Evolutionary conservation across 441 rosid species (phyloP).

Genomic region (Adansonia rubrostipa): DNA sequence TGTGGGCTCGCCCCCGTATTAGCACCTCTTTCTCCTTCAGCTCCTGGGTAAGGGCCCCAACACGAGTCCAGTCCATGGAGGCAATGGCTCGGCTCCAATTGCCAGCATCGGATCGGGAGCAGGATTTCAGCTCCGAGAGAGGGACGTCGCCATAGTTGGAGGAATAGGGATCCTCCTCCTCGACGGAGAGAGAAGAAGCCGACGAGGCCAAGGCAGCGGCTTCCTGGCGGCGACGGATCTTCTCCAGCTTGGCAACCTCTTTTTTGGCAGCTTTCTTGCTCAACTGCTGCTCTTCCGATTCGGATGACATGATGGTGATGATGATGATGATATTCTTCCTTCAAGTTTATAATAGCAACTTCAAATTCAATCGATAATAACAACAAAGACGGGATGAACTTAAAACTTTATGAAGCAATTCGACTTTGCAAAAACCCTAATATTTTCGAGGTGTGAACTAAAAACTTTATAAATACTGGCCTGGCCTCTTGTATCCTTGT

Average conservation of each 20-base stretch:
- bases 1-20: slow-evolving; percentile 68
- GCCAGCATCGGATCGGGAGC: slow-evolving; percentile 40
- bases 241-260: slow-evolving; percentile 83
- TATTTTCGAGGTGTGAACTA: slow-evolving; percentile 36
- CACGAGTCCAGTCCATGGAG: slow-evolving; percentile 48
- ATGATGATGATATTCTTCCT: not conserved
- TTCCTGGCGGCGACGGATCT: slow-evolving; percentile 74
- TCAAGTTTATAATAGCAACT: not conserved
- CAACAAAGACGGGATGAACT: not conserved
- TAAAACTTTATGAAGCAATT: not conserved
- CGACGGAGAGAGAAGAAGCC: slow-evolving; percentile 47
- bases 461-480: no score
- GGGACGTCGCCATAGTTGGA: slow-evolving; percentile 69
- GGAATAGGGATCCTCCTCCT: slow-evolving; percentile 53
- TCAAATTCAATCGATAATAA: not conserved
- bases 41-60: slow-evolving; percentile 47
- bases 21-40: slow-evolving; percentile 52
- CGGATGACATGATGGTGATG: slow-evolving; percentile 27
- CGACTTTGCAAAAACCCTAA: not conserved
- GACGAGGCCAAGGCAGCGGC: slow-evolving; percentile 39
- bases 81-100: slow-evolving; percentile 51
- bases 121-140: slow-evolving; percentile 64
- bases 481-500: no score
- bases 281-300: slow-evolving; percentile 27
- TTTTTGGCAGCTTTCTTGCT: slow-evolving; percentile 91